Evolutionary conservation across 148 eudicot species (phyloP).

Genomic region (Arbutus unedo): DNA sequence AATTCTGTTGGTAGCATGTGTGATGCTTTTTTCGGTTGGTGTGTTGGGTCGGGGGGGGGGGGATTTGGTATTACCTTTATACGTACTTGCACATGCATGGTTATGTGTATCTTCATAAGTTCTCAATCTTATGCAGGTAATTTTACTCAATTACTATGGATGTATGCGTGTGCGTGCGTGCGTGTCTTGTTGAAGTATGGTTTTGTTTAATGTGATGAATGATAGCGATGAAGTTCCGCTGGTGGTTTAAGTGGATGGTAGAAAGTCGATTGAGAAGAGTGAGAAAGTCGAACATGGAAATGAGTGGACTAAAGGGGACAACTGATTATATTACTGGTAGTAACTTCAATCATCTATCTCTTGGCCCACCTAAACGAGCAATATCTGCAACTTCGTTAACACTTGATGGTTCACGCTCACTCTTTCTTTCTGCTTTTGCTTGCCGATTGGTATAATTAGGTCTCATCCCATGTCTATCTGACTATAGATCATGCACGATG

Average conservation of each 20-base stretch:
- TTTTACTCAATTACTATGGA: neutral
- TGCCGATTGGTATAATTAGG: neutral
- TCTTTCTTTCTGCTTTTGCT: neutral
- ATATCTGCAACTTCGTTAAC: neutral
- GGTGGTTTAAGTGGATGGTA: slow-evolving; percentile 10
- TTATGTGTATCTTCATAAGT: neutral
- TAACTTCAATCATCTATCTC: neutral
- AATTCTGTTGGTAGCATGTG: neutral
- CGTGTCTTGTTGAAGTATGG: neutral
- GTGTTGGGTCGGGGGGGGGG: neutral
- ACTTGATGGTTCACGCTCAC: neutral
- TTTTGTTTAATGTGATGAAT: slow-evolving; percentile 5
- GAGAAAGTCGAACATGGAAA: neutral
- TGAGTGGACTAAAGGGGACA: neutral
- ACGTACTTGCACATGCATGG: neutral
- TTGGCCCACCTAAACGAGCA: neutral
- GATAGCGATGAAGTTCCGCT: neutral
- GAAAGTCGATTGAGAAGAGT: neutral
- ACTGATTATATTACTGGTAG: neutral
- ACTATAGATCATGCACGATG: neutral
- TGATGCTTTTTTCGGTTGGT: neutral
- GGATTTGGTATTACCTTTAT: neutral
- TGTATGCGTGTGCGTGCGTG: neutral
- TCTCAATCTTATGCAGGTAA: neutral
- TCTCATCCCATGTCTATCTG: neutral